phyloP scores from a whole-genome alignment of 2,329 filamentous ascomycete species.

The Pseudogymnoascus sp. region DNA sequence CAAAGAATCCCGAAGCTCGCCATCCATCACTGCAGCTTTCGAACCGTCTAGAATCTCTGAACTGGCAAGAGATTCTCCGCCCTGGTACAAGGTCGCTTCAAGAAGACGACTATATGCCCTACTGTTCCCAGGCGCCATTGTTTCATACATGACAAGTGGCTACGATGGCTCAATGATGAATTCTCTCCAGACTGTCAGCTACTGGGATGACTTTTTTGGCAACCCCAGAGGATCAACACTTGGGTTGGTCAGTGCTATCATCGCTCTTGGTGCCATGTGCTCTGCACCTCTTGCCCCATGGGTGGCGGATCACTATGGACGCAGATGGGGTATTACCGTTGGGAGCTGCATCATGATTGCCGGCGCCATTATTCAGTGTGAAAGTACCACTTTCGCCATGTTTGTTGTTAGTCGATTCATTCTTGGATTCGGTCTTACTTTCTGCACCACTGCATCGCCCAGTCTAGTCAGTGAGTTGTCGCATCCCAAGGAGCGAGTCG shows the following conservation, averaged over 20 bases:
- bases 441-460: slow-evolving; percentile 45
- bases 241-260: slow-evolving; percentile 33
- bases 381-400: slow-evolving; percentile 36
- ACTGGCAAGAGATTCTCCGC: slow-evolving; percentile 22
- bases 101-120: slow-evolving; percentile 29
- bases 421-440: slow-evolving; percentile 47
- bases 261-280: slow-evolving; percentile 42
- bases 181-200: slow-evolving; percentile 37
- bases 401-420: slow-evolving; percentile 48
- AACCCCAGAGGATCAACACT: slow-evolving; percentile 30
- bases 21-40: slow-evolving; percentile 13
- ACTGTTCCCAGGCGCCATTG: slow-evolving; percentile 31
- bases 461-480: slow-evolving; percentile 46
- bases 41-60: slow-evolving; percentile 28
- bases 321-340: slow-evolving; percentile 28
- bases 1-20: slow-evolving; percentile 8
- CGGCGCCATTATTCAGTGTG: slow-evolving; percentile 30
- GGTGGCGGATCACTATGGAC: slow-evolving; percentile 29
- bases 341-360: slow-evolving; percentile 30
- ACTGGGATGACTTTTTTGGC: slow-evolving; percentile 38
- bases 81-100: slow-evolving; percentile 30
- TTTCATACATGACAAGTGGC: slow-evolving; percentile 38
- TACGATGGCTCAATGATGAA: slow-evolving; percentile 48
- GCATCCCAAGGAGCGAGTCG: slow-evolving; percentile 47
- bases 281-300: slow-evolving; percentile 28